Base-by-base conservation (phyloP, 768 basidiomycete species). In the Exidia glandulosa region DNA sequence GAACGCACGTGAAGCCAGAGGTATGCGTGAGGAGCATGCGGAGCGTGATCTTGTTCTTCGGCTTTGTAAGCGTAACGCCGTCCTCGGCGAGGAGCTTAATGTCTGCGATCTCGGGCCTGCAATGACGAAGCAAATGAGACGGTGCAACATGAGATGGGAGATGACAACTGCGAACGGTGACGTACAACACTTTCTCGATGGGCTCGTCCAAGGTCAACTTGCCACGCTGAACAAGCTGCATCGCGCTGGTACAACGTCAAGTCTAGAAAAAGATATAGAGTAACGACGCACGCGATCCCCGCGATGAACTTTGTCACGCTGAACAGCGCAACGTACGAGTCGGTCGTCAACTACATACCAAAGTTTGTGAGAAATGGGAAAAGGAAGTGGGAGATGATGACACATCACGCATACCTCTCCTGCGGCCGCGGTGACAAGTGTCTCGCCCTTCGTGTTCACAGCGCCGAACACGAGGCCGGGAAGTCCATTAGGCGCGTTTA, bases 1-100 rank as follows among this genome's bases (percentile, higher is more conserved):
- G 36, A 19, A 25, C 57, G 30, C 30, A 57, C 23, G 34, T 19
- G 34, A 57, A 37, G 13, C 57, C 57, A 12, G 57, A 29, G 23
- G 57, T 57, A n/a, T 57, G 57, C 6, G 57, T 57, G 34, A 57
- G 41, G 3, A 57, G 33, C 57, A 57, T 57, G 32, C 57, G 57
- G 27, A 57, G 57, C 5, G 57, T 57, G 57, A 57, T 32, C 57
- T 57, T 57, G 13, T 57, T n/a, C 30, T 57, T 57, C 27, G 57
- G 34, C 4, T 34, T 34, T 2, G 34, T n/a, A 7, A 57, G 57
- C 19, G 12, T 12, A n/a, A n/a, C n/a, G 41, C 41, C 41, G 19
- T 45, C 41, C 16, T 10, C 10, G 19, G 7, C 16, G 6, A 45
- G 6, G 41, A 45, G 41, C 10, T 14, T 14, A 6, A 45, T 19